Evolutionary conservation across 306 rosid species (phyloP), one percentile per base, ranked within the genome.

Genomic region (Vigna hirtella): DNA sequence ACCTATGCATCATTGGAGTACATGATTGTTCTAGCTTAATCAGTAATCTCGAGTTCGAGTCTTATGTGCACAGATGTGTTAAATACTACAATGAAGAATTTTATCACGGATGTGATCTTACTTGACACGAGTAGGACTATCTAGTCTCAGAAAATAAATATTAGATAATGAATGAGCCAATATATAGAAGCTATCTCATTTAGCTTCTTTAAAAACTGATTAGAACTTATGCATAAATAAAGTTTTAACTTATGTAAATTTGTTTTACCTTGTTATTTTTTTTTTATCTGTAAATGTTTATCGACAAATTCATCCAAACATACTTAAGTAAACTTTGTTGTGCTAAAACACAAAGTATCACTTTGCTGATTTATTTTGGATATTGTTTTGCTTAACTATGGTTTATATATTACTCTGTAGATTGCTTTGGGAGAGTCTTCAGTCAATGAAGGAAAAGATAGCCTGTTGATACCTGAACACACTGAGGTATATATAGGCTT

Each of bases 401-500:
- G 15, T 55, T 63, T 63, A 62, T 52, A 48, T 30, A 26, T 55
- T 84, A 62, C 45, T 61, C 49, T 74, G 18, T 78, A 94, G 98
- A 70, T 90, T 63, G 43, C 89, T 45, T 62, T 89, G 80, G 91
- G 87, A 65, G 88, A 82, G 74, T 85, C 96, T 72, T 81, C 77
- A 47, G 80, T 94, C 40, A 43, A 49, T 63, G 76, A 90, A 86
- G 98, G 98, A 58, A 90, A 94, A 77, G 94, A 90, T 22, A 83
- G 91, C 85, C 92, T 94, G 66, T 81, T 94, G 87, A 90, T 92
- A 40, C 98, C 97, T 50, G 81, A 70, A 36, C 79, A 76, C 34
- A 72, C 87, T 18, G 77, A 89, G 98, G 98, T 94, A 88, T 28
- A 65, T 61, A 57, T 15, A 15, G 68, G 48, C 43, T 69, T 72